Conservation (phyloP, 352 stramenopile genomes). For the Globisporangium splendens region DNA sequence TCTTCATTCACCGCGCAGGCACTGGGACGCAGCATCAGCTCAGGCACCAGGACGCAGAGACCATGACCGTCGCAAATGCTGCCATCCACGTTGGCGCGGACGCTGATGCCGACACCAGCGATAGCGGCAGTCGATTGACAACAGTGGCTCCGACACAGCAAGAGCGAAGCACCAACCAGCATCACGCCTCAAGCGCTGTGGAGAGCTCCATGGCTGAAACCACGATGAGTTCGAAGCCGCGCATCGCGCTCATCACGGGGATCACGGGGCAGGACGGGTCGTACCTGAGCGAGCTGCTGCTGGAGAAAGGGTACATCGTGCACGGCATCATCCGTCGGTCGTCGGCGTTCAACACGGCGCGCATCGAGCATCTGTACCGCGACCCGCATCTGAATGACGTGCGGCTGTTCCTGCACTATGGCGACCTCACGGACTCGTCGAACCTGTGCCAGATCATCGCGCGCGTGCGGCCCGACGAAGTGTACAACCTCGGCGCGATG, state of each 20-base stretch:
- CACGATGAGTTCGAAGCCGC: slow-evolving; percentile 3
- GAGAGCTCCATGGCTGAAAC: not conserved
- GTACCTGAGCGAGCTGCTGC: slow-evolving; percentile 96
- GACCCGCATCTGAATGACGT: slow-evolving; percentile 93
- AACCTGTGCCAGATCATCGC: slow-evolving; percentile 96
- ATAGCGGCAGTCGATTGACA: too few relatives aligned
- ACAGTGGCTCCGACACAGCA: too few relatives aligned
- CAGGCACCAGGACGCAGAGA: not conserved
- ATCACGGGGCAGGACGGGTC: slow-evolving; percentile 99
- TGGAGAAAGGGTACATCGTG: slow-evolving; percentile 96
- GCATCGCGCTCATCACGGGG: slow-evolving; percentile 94
- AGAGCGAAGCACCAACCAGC: not conserved
- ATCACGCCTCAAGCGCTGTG: too few relatives aligned
- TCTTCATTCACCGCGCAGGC: not conserved
- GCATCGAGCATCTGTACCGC: slow-evolving; percentile 97
- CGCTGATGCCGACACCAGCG: too few relatives aligned
- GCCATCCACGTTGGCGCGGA: too few relatives aligned
- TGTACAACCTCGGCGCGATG: slow-evolving; percentile 99
- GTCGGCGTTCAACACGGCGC: slow-evolving; percentile 98
- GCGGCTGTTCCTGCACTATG: slow-evolving; percentile 98
- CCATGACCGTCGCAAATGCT: not conserved
- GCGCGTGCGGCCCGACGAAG: slow-evolving; percentile 94
- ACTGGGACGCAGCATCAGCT: too few relatives aligned
- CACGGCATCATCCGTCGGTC: slow-evolving; percentile 96
- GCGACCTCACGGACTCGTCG: slow-evolving; percentile 97